Evolutionary conservation across 225 moss, liverwort and hornwort genomes (phyloP), one percentile per base, ranked within the genome.

Genomic region (Ulota crispa): DNA sequence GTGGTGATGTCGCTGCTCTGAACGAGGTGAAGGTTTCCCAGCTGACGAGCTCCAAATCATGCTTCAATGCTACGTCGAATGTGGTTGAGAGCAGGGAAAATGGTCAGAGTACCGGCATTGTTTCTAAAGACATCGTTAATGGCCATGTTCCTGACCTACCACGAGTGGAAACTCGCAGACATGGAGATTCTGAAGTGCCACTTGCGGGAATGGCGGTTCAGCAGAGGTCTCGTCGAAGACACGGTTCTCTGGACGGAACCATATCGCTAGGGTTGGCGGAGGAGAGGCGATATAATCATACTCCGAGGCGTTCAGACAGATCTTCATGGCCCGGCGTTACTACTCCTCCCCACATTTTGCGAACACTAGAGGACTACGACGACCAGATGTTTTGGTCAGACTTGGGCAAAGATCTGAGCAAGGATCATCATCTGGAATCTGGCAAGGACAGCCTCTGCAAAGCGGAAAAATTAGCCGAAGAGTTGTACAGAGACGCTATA

Each of bases 331-430:
- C 83, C 37, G 79, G 81, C 50, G 73, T 72, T 21, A 42, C 67
- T 53, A 59, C 75, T 2, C 74, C 70, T 32, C 72, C 81, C 14
- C 78, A 78, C 8, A 34, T 77, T 19, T 39, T 85, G n/a, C 81
- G 79, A 72, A 74, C 63, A 0, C 85, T 90, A 12, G 55, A 79
- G 72, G 90, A 87, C 63, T 87, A 85, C 43, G 80, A 87, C 26
- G 81, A 90, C 20, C 81, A 85, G 81, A 11, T 87, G 66, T 90
- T 83, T 31, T 87, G 87, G 90, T 85, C 87, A 3, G 87, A 87
- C 64, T 85, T 87, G 21, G 37, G 54, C 9, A 78, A 78, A 54
- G 78, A 67, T 67, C 78, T 4, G 1, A 6, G 52, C 7, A 75
- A 65, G 53, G 78, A 78, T 31, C 50, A 71, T 41, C 27, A 39